A percentile compares a stretch with the other conserved stretches of the same genome.
Evolutionary conservation across 176 grass and related monocot species (phyloP).

Genomic region (Poa pratensis): DNA sequence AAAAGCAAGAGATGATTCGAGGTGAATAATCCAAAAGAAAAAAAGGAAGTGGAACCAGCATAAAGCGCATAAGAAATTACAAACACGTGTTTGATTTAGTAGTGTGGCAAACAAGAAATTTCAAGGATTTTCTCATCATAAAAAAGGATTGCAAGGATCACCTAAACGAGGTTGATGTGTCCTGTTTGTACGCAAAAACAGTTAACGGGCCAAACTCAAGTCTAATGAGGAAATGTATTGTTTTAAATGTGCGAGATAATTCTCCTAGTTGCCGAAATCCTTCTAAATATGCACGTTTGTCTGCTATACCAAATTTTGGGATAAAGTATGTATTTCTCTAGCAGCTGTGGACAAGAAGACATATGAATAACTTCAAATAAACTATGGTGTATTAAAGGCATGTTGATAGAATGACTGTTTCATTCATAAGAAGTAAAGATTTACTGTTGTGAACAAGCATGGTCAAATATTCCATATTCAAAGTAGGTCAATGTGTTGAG

Average conservation of each 20-base stretch:
- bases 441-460: conserved; percentile 14
- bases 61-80: neutral
- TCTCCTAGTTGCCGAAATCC: neutral
- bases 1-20: neutral
- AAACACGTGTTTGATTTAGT: neutral
- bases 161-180: neutral
- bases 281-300: neutral
- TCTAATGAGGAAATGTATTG: conserved; percentile 5
- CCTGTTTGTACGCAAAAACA: neutral
- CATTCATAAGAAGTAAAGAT: conserved; percentile 12
- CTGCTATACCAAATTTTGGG: neutral
- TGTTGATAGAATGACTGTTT: conserved; percentile 7
- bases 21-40: conserved; percentile 33
- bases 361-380: neutral
- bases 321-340: conserved; percentile 21
- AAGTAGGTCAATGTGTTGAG: conserved; percentile 8
- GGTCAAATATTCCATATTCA: conserved; percentile 18
- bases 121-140: neutral
- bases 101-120: conserved; percentile 7
- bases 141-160: neutral
- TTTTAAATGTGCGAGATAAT: neutral
- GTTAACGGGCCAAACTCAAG: neutral
- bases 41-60: conserved; percentile 12
- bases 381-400: neutral
- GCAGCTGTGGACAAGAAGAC: neutral